A percentile compares a stretch with the other conserved stretches of the same genome.
Evolutionary conservation across 306 rosid genomes (phyloP).

Genomic region (Dryas octopetala): DNA sequence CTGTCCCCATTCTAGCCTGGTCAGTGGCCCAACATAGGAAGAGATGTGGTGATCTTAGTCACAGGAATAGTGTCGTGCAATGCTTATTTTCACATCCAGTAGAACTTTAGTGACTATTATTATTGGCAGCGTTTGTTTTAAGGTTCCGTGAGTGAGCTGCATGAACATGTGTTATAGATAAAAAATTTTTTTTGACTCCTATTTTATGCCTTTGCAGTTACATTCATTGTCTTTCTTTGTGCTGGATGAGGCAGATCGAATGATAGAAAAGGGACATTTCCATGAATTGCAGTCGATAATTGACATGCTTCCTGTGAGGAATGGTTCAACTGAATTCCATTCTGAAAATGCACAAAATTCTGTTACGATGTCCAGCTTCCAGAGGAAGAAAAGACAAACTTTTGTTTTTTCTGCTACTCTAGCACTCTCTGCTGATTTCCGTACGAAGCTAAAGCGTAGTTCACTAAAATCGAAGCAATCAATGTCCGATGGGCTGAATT

Average conservation of each 20-base stretch:
- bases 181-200: slow-evolving; percentile 20
- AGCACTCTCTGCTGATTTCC: slow-evolving; percentile 85
- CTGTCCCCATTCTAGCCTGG: not conserved
- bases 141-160: not conserved
- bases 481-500: slow-evolving; percentile 59
- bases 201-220: slow-evolving; percentile 59
- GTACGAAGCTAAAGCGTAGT: slow-evolving; percentile 81
- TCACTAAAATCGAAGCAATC: slow-evolving; percentile 56
- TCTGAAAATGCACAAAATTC: slow-evolving; percentile 46
- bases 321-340: slow-evolving; percentile 37
- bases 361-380: slow-evolving; percentile 54
- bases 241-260: slow-evolving; percentile 97
- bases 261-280: slow-evolving; percentile 91
- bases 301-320: slow-evolving; percentile 83
- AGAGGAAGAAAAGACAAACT: slow-evolving; percentile 93
- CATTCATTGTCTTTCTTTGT: slow-evolving; percentile 91
- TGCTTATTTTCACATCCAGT: not conserved
- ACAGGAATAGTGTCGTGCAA: not conserved
- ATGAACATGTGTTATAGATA: slow-evolving; percentile 14
- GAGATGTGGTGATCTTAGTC: not conserved
- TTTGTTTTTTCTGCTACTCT: slow-evolving; percentile 94
- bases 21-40: not conserved
- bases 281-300: slow-evolving; percentile 88
- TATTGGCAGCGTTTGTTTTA: not conserved
- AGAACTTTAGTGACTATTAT: too few species aligned